Percentiles rank a stretch among this genome's conserved stretches.
Conservation (phyloP, 148 eudicot species). For the Camellia sinensis region DNA sequence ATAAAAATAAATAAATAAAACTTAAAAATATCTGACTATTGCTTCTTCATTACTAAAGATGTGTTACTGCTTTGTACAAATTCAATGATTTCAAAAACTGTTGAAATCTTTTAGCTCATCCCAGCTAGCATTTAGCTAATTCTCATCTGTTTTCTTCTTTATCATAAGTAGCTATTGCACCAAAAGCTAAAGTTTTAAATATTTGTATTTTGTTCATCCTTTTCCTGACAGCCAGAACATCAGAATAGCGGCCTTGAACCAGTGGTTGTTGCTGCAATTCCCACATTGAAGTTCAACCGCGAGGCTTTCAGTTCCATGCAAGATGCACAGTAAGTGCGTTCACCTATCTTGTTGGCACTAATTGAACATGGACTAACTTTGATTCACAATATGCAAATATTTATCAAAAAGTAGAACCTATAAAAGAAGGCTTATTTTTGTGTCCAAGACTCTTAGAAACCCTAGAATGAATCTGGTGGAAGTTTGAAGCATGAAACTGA, state of each 20-base stretch:
- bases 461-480: too few species aligned
- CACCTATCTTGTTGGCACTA: neutral
- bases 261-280: constrained; percentile 61
- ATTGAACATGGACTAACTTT: neutral
- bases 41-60: neutral
- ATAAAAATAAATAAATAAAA: too few species aligned
- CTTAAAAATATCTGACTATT: neutral
- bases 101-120: neutral
- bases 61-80: neutral
- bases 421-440: too few species aligned
- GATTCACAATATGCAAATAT: neutral
- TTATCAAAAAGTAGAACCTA: too few species aligned
- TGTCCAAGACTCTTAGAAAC: too few species aligned
- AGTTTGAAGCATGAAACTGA: too few species aligned
- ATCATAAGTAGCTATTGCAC: neutral
- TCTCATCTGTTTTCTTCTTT: neutral
- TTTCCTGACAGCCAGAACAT: constrained; percentile 52
- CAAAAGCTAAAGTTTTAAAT: neutral
- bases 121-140: neutral
- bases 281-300: constrained; percentile 52
- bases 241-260: constrained; percentile 55
- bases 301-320: constrained; percentile 55
- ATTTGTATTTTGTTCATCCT: neutral
- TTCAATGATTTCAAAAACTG: neutral
- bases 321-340: constrained; percentile 54